Percentiles rank a stretch among this genome's conserved stretches.
These are phyloP conservation scores for Thelonectria olida DNA, from an alignment of 2,329 filamentous ascomycete genomes.

Conservation along the genomic window DNA sequence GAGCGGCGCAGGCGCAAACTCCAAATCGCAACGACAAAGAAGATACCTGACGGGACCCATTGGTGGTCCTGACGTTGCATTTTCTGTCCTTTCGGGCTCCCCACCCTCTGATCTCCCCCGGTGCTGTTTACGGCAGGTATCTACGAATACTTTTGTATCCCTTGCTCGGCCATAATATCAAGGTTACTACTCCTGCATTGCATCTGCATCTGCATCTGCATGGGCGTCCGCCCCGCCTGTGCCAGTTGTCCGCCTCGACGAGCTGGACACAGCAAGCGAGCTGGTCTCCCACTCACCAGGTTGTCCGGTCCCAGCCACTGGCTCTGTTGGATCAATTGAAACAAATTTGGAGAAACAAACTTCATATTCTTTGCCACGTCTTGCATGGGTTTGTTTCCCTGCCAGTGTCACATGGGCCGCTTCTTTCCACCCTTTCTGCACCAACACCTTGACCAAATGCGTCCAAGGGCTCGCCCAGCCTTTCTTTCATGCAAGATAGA, in stretches of 20 bases:
- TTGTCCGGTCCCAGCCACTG: too few species aligned
- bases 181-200: not conserved
- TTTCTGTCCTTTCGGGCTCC: not conserved
- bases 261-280: too few species aligned
- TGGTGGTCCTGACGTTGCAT: slow-evolving; percentile 5
- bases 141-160: too few species aligned
- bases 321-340: not conserved
- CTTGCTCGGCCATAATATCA: not conserved
- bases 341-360: not conserved
- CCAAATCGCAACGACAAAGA: slow-evolving; percentile 16
- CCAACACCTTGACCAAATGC: not conserved
- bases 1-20: not conserved
- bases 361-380: not conserved
- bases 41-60: not conserved
- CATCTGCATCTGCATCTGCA: not conserved
- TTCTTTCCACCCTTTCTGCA: not conserved
- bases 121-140: not conserved
- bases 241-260: slow-evolving; percentile 3
- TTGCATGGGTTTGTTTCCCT: not conserved
- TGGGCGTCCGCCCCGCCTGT: not conserved
- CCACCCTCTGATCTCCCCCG: slow-evolving; percentile 5
- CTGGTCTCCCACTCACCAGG: too few species aligned
- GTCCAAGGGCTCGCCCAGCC: not conserved
- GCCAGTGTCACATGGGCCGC: not conserved
- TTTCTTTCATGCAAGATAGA: not conserved